Percentiles rank a stretch among this genome's conserved stretches.
phyloP scores from a whole-genome alignment of 139 green algal species.

The Coelastrella sp. region DNA sequence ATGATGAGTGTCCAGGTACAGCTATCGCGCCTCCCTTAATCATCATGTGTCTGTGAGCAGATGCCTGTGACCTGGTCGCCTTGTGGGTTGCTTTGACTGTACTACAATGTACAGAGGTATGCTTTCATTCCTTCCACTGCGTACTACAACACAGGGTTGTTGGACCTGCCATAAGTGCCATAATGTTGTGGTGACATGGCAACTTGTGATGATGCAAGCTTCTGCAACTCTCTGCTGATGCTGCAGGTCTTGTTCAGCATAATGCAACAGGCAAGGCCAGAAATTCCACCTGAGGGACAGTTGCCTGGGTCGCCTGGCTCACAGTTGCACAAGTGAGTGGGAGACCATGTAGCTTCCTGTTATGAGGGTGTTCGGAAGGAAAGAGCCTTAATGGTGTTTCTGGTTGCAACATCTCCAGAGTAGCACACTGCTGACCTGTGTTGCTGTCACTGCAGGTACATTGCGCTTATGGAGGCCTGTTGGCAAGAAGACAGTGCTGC shows the following conservation, averaged over 20 bases:
- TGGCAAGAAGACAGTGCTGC: slow-evolving; percentile 65
- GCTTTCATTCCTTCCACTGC: too few species aligned
- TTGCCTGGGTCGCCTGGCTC: slow-evolving; percentile 63
- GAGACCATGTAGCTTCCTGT: too few species aligned
- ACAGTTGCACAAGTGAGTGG: slow-evolving; percentile 43
- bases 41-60: too few species aligned
- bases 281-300: slow-evolving; percentile 59
- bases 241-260: slow-evolving; percentile 79
- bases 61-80: too few species aligned
- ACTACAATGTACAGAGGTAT: too few species aligned
- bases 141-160: too few species aligned
- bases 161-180: neutral
- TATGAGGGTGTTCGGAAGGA: too few species aligned
- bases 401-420: neutral
- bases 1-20: slow-evolving; percentile 71
- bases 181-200: neutral
- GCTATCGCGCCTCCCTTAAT: too few species aligned
- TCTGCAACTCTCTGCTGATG: neutral
- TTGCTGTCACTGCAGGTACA: slow-evolving; percentile 53
- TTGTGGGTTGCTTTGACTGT: too few species aligned
- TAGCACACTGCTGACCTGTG: neutral
- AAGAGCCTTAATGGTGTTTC: too few species aligned
- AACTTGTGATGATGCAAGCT: too few species aligned
- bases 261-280: slow-evolving; percentile 68
- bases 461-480: slow-evolving; percentile 77